Percentiles rank a stretch among this genome's conserved stretches.
phyloP scores from a whole-genome alignment of 192 early-diverging fungal genomes.

The Coemansia sp. region DNA sequence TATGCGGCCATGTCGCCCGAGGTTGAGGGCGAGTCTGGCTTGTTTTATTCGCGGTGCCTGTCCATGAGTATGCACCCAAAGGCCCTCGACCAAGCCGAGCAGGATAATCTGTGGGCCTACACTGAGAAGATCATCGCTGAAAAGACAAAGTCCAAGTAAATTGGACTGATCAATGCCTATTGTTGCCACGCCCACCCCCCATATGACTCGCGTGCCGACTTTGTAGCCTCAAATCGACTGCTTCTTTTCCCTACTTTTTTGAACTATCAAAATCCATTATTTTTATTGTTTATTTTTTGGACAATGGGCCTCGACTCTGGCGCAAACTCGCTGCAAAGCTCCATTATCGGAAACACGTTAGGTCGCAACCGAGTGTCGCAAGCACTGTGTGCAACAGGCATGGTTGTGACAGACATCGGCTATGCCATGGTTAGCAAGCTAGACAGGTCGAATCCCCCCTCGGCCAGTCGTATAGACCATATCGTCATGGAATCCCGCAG shows the following conservation, averaged over 20 bases:
- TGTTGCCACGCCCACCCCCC: too few species aligned
- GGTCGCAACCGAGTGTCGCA: neutral
- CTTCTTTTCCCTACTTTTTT: neutral
- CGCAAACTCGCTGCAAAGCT: conserved; percentile 7
- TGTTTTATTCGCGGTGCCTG: conserved; percentile 13
- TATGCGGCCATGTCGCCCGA: conserved; percentile 36
- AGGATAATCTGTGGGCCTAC: conserved; percentile 44
- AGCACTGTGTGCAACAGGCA: neutral
- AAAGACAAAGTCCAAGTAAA: conserved; percentile 5
- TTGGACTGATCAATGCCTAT: too few species aligned
- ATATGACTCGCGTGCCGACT: too few species aligned
- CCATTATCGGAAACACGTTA: neutral
- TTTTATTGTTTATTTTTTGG: neutral
- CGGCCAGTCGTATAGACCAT: conserved; percentile 33
- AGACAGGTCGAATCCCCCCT: conserved; percentile 12
- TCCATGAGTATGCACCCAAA: conserved; percentile 12
- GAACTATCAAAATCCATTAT: neutral
- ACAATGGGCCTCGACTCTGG: conserved; percentile 7
- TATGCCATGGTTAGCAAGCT: conserved; percentile 35
- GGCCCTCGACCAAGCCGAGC: conserved; percentile 4
- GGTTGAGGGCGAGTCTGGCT: conserved; percentile 13
- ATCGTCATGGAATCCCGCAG: conserved; percentile 16
- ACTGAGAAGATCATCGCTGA: conserved; percentile 27
- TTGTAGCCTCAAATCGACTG: neutral
- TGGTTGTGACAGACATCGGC: conserved; percentile 8